These are phyloP conservation scores for Mytilinidion resinicola DNA, from an alignment of 495 filamentous ascomycete species.

Conservation along the genomic window DNA sequence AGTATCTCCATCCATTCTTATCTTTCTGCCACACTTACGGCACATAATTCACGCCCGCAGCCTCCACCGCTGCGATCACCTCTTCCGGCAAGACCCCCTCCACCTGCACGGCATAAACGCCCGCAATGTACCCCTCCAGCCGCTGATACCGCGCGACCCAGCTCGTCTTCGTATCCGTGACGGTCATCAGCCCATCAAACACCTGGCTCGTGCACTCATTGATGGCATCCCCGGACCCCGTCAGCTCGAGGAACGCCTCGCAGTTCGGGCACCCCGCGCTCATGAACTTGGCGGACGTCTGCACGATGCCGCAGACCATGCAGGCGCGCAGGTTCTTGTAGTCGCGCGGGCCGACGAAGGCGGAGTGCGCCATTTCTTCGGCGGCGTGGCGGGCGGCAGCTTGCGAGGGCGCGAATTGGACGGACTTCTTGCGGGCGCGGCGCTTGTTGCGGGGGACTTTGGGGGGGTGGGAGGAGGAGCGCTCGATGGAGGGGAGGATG, in stretches of 20 bases:
- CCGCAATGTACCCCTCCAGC: constrained; percentile 76
- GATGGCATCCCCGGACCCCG: constrained; percentile 69
- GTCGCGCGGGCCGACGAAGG: constrained; percentile 19
- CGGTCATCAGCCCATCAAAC: constrained; percentile 80
- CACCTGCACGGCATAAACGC: constrained; percentile 91
- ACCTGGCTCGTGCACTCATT: constrained; percentile 91
- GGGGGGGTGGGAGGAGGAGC: no score
- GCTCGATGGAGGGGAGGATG: no score
- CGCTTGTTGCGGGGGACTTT: neutral
- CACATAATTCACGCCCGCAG: constrained; percentile 36
- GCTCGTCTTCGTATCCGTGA: constrained; percentile 67
- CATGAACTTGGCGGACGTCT: constrained; percentile 36
- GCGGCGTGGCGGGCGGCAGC: neutral
- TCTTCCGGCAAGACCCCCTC: constrained; percentile 53
- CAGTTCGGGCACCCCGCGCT: constrained; percentile 83
- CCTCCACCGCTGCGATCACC: constrained; percentile 30
- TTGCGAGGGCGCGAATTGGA: neutral
- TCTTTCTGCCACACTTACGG: no score
- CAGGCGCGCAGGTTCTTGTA: constrained; percentile 80
- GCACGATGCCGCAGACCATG: constrained; percentile 96
- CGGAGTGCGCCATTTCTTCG: constrained; percentile 6
- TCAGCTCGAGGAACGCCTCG: constrained; percentile 79
- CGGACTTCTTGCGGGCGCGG: neutral
- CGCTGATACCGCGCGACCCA: constrained; percentile 96
- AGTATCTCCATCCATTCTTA: no score